phyloP scores from a whole-genome alignment of 2,329 filamentous ascomycete genomes.

The Colletotrichum brevisporum region DNA sequence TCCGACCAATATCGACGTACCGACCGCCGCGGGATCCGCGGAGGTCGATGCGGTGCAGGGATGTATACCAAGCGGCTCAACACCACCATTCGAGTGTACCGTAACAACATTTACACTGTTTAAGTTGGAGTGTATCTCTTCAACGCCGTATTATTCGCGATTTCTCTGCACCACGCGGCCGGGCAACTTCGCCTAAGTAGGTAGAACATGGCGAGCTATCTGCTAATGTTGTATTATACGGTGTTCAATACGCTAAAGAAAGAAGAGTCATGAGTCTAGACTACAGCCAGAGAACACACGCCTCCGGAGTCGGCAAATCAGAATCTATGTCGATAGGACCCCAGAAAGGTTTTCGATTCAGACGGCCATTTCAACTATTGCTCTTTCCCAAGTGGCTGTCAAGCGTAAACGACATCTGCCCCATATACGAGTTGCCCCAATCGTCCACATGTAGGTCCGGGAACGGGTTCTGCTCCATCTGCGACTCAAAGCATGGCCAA shows the following conservation, averaged over 20 bases:
- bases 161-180: too few species aligned
- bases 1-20: too few species aligned
- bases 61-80: too few species aligned
- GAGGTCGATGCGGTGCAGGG: background rate
- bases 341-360: background rate
- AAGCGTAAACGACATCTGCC: conserved; percentile 29
- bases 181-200: too few species aligned
- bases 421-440: conserved; percentile 18
- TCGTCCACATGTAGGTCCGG: conserved; percentile 16
- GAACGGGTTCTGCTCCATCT: background rate
- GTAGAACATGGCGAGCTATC: too few species aligned
- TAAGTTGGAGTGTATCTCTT: too few species aligned
- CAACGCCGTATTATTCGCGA: too few species aligned
- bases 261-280: too few species aligned
- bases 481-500: conserved; percentile 10
- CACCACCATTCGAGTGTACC: too few species aligned
- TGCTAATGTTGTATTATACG: too few species aligned
- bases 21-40: background rate
- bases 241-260: too few species aligned
- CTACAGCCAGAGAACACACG: background rate
- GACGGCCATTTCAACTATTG: background rate
- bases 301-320: background rate
- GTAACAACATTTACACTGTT: too few species aligned
- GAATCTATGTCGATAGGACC: background rate
- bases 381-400: conserved; percentile 24